These are phyloP conservation scores for Patellaria atrata DNA, from an alignment of 495 filamentous ascomycete genomes.

Conservation along the genomic window DNA sequence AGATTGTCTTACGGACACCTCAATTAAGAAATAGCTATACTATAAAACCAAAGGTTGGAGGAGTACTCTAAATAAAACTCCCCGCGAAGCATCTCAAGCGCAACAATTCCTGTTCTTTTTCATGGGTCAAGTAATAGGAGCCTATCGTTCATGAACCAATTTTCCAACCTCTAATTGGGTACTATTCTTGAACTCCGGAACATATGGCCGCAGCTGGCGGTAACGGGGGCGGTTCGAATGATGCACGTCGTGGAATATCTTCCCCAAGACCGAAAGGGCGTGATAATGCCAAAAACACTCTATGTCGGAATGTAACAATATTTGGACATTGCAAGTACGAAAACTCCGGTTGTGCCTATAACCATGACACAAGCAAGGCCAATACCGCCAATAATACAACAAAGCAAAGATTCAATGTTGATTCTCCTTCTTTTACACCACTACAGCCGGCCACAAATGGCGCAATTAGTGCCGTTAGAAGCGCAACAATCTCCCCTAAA, in stretches of 20 bases:
- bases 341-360: slow-evolving; percentile 75
- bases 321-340: slow-evolving; percentile 89
- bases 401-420: slow-evolving; percentile 83
- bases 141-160: no score
- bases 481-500: slow-evolving; percentile 64
- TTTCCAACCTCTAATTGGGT: no score
- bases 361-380: slow-evolving; percentile 61
- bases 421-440: slow-evolving; percentile 91
- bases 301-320: slow-evolving; percentile 87
- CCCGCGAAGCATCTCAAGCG: no score
- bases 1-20: no score
- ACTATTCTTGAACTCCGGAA: no score
- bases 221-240: slow-evolving; percentile 16
- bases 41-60: no score
- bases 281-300: slow-evolving; percentile 63
- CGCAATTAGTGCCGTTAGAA: slow-evolving; percentile 39
- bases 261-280: slow-evolving; percentile 51
- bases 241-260: slow-evolving; percentile 21
- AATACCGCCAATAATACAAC: slow-evolving; percentile 30
- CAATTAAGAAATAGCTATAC: no score
- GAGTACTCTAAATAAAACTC: no score
- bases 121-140: no score
- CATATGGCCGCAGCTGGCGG: no score
- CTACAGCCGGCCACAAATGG: slow-evolving; percentile 37
- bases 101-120: no score